Evolutionary conservation across 2,329 filamentous ascomycete species (phyloP), one percentile per base, ranked within the genome.

Genomic region (Pseudogymnoascus destructans): DNA sequence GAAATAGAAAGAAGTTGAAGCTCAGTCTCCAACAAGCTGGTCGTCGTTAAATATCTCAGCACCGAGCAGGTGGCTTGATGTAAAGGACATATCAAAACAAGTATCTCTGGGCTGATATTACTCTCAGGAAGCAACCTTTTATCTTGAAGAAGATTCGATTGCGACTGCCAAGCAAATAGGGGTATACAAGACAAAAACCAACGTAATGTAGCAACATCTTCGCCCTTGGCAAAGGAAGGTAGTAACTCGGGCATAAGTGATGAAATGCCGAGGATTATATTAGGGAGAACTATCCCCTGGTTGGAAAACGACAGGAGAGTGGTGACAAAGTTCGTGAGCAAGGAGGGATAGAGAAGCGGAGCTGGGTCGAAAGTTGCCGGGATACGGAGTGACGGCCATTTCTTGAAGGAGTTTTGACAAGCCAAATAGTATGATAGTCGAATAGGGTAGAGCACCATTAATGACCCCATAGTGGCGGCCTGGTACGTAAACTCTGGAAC

Each of bases 301-400:
- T 80, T 81, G 55, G 79, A 77, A 56, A 78, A 75, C 6, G 84
- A 81, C 40, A 95, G 76, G 8, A 91, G 84, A 3, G 93, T 74
- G 1, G 90, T 84, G 25, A 93, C 85, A 49, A 91, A 77, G 13
- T 91, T 72, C 0, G 91, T 89, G 27, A 95, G 77, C 2, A 84
- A 72, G 5, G 86, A 79, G 15, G 92, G 92, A 68, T 96, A 97
- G 59, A 96, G 72, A n/a, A 95, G 77, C 9, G 91, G 89, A 5
- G 92, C 92, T 2, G 90, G 91, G 67, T 97, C 92, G 71, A 96
- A 95, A n/a, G 80, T 78, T 3, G 82, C 74, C 0, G 90, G 89
- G 35, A 95, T 74, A 27, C 68, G 68, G 33, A 84, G 65, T 17
- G 62, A 59, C 9, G 66, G 59, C 23, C 64, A 62, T 13, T 42